These are phyloP conservation scores for Venturiaceae sp. DNA, from an alignment of 2,329 filamentous ascomycete species.

Conservation along the genomic window DNA sequence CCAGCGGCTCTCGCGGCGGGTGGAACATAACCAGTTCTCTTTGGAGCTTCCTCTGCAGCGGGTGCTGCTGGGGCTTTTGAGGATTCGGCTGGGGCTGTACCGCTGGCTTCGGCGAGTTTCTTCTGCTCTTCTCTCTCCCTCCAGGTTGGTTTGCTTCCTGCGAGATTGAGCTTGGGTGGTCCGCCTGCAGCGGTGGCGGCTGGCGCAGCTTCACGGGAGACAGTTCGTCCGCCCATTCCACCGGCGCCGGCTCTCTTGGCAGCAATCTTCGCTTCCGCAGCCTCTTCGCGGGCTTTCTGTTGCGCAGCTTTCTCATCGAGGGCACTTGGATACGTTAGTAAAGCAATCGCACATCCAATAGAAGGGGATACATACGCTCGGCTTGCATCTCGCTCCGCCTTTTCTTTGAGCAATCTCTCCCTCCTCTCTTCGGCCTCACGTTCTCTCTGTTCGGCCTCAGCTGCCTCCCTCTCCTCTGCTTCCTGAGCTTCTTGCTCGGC, in stretches of 20 bases:
- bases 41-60: slow-evolving; percentile 25
- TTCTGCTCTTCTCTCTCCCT: slow-evolving; percentile 53
- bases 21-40: slow-evolving; percentile 35
- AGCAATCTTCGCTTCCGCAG: slow-evolving; percentile 67
- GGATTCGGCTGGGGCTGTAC: slow-evolving; percentile 22
- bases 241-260: slow-evolving; percentile 50
- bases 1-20: slow-evolving; percentile 24
- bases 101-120: slow-evolving; percentile 18
- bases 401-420: slow-evolving; percentile 63
- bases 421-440: slow-evolving; percentile 71
- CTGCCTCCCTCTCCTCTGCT: slow-evolving; percentile 71
- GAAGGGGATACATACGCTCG: slow-evolving; percentile 38
- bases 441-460: slow-evolving; percentile 79
- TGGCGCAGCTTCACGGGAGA: slow-evolving; percentile 26
- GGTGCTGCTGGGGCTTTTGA: slow-evolving; percentile 21
- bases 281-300: slow-evolving; percentile 78
- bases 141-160: slow-evolving; percentile 46
- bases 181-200: slow-evolving; percentile 39
- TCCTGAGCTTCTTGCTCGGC: slow-evolving; percentile 68
- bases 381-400: slow-evolving; percentile 48
- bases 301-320: slow-evolving; percentile 51
- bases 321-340: slow-evolving; percentile 39
- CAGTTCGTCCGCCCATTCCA: slow-evolving; percentile 15
- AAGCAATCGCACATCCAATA: slow-evolving; percentile 10
- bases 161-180: slow-evolving; percentile 53